Evolutionary conservation across 2,329 filamentous ascomycete genomes (phyloP), one percentile per base, ranked within the genome.

Genomic region (Lachnellula suecica): DNA sequence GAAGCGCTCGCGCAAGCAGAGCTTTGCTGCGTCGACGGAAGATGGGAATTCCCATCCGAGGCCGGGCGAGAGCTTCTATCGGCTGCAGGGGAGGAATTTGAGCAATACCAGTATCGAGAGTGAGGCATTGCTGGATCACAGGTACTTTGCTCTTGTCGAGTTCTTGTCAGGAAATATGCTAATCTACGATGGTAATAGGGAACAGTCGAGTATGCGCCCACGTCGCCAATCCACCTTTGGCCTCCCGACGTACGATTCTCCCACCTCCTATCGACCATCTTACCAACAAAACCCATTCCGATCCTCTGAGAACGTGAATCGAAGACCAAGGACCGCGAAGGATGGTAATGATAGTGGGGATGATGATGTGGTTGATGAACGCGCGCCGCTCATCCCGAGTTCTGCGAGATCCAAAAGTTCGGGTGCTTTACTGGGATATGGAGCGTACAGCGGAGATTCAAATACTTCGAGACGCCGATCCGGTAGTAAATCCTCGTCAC

Each of bases 41-140:
- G 73, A 70, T 70, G 58, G 62, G 50, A 42, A 66, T 61, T 47
- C 60, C 58, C 47, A 52, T 17, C 37, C 52, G 47, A 56, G 61
- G 49, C 64, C 52, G 56, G 62, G 64, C 44, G 59, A 59, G 5
- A 73, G 70, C 42, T 78, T 83, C 66, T 82, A 82, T 65, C 68
- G 74, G 59, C 67, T 78, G 53, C 70, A 74, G 47, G 66, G 75
- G 7, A 71, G 74, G 41, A 90, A 88, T 66, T 67, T 85, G 58
- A 97, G 93, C 72, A 85, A 81, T 63, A 91, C 89, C 1, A 97
- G 93, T 69, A 75, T 97, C 58, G 93, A 97, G 61, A 97, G 91
- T 69, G 87, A 96, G 67, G 86, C 83, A 7, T 74, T 97, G 60
- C 75, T 97, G 17, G 93, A 97, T 71, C 93, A 97, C 70, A 83